Evolutionary conservation across 2,329 filamentous ascomycete species (phyloP), one percentile per base, ranked within the genome.

Genomic region (Xylariaceae sp.): DNA sequence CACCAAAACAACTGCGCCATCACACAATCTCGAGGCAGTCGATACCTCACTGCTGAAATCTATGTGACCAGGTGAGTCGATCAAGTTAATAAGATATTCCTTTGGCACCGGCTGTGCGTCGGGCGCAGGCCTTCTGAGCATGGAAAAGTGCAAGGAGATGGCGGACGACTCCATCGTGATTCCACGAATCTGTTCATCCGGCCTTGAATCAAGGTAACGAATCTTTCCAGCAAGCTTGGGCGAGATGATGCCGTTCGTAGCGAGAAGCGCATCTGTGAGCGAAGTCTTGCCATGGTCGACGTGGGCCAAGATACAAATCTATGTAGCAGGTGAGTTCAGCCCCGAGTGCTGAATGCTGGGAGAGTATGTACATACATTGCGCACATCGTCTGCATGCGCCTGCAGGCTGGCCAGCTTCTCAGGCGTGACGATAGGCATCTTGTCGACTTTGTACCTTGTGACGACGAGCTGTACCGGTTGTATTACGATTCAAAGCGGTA

Each of bases 121-220:
- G 1, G 88, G 87, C 1, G 83, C 79, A 44, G 84, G 78, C 66
- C 90, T 85, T 66, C 92, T 84, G 56, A 96, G 78, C 82, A 97
- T 90, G 42, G 92, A 95, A 74, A 99, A 99, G 76, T 89, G 95
- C 39, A 99, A 80, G 0, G 94, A 97, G 65, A 99, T 99, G 63
- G 94, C 94, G 4, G 93, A 97, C 0, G 94, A 97, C 74, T 99
- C 94, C 94, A 99, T 99, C n/a, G 94, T 99, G 71, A 99, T 99
- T 58, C 94, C 94, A 65, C 94, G 88, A 13, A 90, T 83, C 76
- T 99, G 94, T 74, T 99, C 94, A 75, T 99, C 94, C 1, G 93
- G 93, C 49, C 94, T 83, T 18, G 94, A 97, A 77, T 99, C 94
- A 60, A 99, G 86, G 71, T 97, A 99, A 66, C 94, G 88, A 75